Percentiles rank a stretch among this genome's conserved stretches.
These are phyloP conservation scores for Ammopiptanthus mongolicus DNA, from an alignment of 306 rosid species.

Conservation along the genomic window DNA sequence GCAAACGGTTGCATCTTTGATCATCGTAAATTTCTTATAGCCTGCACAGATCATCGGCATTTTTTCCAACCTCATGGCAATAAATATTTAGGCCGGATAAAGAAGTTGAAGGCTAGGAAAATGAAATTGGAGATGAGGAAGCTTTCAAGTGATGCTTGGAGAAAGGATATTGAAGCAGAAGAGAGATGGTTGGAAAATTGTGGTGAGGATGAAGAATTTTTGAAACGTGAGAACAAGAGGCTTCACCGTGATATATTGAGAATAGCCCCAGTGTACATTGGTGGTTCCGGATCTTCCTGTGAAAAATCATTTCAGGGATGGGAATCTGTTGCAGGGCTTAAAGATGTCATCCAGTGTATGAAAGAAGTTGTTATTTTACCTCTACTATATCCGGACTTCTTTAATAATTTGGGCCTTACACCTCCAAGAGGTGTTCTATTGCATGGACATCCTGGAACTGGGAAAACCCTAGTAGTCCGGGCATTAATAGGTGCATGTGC, in stretches of 20 bases:
- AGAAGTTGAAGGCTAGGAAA: constrained; percentile 81
- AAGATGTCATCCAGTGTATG: constrained; percentile 91
- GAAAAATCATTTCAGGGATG: constrained; percentile 78
- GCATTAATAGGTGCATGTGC: constrained; percentile 97
- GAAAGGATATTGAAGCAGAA: constrained; percentile 88
- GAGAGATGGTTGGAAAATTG: constrained; percentile 97
- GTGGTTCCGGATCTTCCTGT: constrained; percentile 64
- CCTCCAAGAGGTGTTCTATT: constrained; percentile 99
- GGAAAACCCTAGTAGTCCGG: constrained; percentile 91
- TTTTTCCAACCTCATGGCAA: constrained; percentile 78
- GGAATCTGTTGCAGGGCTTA: constrained; percentile 99
- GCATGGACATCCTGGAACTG: constrained; percentile 99
- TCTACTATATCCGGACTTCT: constrained; percentile 85
- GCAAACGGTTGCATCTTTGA: constrained; percentile 92
- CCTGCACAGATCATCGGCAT: constrained; percentile 92
- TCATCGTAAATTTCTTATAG: constrained; percentile 96
- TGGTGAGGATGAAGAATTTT: constrained; percentile 98
- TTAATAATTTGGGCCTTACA: constrained; percentile 69
- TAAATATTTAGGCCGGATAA: constrained; percentile 58
- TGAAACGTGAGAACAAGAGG: constrained; percentile 97
- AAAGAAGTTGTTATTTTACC: constrained; percentile 97
- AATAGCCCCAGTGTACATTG: constrained; percentile 92
- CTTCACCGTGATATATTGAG: constrained; percentile 94
- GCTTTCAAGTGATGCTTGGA: constrained; percentile 67
- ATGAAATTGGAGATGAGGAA: constrained; percentile 81